These are phyloP conservation scores for Hanseniaspora osmophila DNA, from an alignment of 805 yeast species.

Conservation along the genomic window DNA sequence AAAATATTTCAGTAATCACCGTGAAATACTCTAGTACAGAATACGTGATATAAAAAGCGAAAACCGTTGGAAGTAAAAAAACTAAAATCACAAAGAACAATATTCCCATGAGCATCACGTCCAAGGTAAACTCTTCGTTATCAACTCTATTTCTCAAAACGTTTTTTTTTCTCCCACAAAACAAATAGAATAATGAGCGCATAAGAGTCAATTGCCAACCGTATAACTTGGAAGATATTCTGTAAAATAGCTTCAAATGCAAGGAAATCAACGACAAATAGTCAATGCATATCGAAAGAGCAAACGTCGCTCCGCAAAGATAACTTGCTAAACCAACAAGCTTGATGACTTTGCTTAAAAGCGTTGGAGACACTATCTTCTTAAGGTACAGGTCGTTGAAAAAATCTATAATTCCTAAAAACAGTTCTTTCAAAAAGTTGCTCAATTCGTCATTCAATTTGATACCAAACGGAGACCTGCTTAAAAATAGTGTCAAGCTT, in stretches of 20 bases:
- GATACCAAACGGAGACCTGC: slow-evolving; percentile 86
- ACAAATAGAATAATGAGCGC: slow-evolving; percentile 64
- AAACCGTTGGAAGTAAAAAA: slow-evolving; percentile 73
- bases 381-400: slow-evolving; percentile 31
- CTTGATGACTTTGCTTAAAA: slow-evolving; percentile 19
- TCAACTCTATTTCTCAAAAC: slow-evolving; percentile 77
- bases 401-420: slow-evolving; percentile 68
- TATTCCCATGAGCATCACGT: slow-evolving; percentile 80
- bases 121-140: slow-evolving; percentile 68
- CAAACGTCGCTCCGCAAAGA: slow-evolving; percentile 52
- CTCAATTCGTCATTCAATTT: slow-evolving; percentile 82
- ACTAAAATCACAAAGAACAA: slow-evolving; percentile 66
- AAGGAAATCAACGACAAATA: slow-evolving; percentile 44
- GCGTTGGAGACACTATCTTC: slow-evolving; percentile 11
- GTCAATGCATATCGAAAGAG: slow-evolving; percentile 56
- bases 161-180: slow-evolving; percentile 81
- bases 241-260: slow-evolving; percentile 66
- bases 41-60: slow-evolving; percentile 71
- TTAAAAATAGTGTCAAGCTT: slow-evolving; percentile 51
- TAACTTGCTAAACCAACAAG: slow-evolving; percentile 25
- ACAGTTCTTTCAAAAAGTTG: slow-evolving; percentile 70
- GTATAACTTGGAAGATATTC: slow-evolving; percentile 66
- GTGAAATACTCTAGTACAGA: slow-evolving; percentile 42
- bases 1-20: slow-evolving; percentile 31
- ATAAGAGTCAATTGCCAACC: slow-evolving; percentile 58